Evolutionary conservation across 345 rosid species (phyloP).

Genomic region (Ceriops decandra): DNA sequence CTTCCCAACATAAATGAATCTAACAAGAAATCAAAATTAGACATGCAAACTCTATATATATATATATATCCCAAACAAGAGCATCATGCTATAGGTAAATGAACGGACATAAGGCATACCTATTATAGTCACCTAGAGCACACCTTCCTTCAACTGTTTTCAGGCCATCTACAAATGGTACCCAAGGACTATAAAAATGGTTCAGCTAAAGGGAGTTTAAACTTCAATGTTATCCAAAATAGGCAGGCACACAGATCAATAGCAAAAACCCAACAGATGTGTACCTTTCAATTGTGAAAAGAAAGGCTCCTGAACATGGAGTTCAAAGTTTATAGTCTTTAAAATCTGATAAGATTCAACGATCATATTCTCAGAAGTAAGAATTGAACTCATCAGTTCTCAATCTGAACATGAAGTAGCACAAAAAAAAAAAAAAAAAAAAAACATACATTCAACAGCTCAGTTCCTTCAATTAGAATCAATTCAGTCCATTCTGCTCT

Average conservation of each 20-base stretch:
- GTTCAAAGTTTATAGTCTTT: conserved; percentile 48
- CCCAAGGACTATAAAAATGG: conserved; percentile 1
- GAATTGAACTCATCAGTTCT: not conserved
- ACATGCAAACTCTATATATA: not conserved
- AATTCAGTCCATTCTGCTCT: conserved; percentile 28
- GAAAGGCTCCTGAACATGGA: conserved; percentile 75
- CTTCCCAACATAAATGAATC: too few species aligned
- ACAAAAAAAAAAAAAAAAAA: too few species aligned
- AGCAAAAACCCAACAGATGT: not conserved
- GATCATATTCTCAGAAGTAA: too few species aligned
- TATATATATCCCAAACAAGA: not conserved
- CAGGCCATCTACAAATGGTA: conserved; percentile 48
- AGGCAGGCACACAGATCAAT: too few species aligned
- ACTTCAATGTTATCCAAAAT: too few species aligned
- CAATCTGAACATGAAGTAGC: not conserved
- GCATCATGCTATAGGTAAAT: not conserved
- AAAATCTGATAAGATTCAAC: conserved; percentile 38
- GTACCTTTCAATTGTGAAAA: conserved; percentile 65
- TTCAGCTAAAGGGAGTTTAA: not conserved
- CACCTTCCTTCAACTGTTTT: conserved; percentile 86
- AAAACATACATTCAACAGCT: conserved; percentile 29
- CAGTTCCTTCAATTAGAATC: conserved; percentile 35
- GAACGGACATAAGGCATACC: conserved; percentile 27
- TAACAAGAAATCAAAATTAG: not conserved
- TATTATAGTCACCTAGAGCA: conserved; percentile 58